Percentiles rank a stretch among this genome's conserved stretches.
Evolutionary conservation across 495 filamentous ascomycete species (phyloP).

Genomic region (Penicillium nucicola): DNA sequence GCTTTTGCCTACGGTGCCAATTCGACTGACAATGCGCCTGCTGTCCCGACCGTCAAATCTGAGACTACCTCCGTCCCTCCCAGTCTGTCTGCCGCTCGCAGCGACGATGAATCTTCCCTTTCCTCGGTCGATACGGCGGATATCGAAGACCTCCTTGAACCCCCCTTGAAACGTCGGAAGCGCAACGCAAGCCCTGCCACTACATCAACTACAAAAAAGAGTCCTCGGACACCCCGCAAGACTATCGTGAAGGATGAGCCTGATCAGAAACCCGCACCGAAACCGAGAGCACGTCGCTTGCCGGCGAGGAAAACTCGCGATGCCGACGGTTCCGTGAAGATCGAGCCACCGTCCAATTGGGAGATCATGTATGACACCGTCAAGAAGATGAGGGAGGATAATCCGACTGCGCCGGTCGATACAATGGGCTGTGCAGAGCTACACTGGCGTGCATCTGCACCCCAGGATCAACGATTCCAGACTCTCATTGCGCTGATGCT

Average conservation of each 20-base stretch:
- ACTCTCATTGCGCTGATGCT: conserved; percentile 93
- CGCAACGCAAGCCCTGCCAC: conserved; percentile 21
- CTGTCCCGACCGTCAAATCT: conserved; percentile 4
- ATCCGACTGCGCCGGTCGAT: conserved; percentile 83
- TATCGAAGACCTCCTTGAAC: conserved; percentile 61
- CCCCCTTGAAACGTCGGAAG: conserved; percentile 51
- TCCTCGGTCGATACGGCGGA: conserved; percentile 48
- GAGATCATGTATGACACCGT: conserved; percentile 75
- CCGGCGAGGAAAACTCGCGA: conserved; percentile 64
- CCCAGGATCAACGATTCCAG: conserved; percentile 75
- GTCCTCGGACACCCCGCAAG: conserved; percentile 12
- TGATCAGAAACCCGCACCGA: conserved; percentile 23
- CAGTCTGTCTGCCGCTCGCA: conserved; percentile 1
- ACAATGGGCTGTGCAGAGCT: conserved; percentile 95
- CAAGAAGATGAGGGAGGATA: conserved; percentile 70
- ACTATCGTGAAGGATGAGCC: conserved; percentile 22
- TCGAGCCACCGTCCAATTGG: conserved; percentile 78
- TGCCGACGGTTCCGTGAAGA: conserved; percentile 48
- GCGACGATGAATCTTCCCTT: conserved; percentile 38
- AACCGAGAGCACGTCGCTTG: conserved; percentile 47
- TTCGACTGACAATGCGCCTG: conserved; percentile 1
- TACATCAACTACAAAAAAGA: conserved; percentile 14
- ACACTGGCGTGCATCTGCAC: conserved; percentile 38
- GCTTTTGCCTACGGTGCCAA: conserved; percentile 28
- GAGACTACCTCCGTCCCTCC: conserved; percentile 12